Evolutionary conservation across 495 filamentous ascomycete genomes (phyloP), one percentile per base, ranked within the genome.

Genomic region (Hypoxylon trugodes): DNA sequence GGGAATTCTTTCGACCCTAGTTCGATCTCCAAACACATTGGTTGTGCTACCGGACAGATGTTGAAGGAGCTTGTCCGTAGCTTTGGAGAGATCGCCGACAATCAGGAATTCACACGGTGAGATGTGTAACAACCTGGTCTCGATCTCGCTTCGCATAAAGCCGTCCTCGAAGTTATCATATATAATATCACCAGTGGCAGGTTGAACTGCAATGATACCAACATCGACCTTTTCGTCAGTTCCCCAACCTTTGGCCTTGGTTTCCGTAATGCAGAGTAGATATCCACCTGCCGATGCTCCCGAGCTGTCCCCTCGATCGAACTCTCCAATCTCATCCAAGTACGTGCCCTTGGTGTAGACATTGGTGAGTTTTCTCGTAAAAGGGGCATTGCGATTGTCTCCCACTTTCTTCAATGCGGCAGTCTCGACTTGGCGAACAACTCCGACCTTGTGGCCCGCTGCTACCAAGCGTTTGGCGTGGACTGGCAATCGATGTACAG

Each of bases 321-420:
- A 73, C 12, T 92, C 90, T 58, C 97, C 94, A 6, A 89, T 81
- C 74, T 99, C 95, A 71, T 99, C 95, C 45, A 99, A 89, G 63
- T 99, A 99, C 0, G 95, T 99, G 21, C 92, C 95, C 74, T 99
- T 99, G 5, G 95, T 99, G 76, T 98, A 99, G 7, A 99, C 77
- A 73, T 97, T 97, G 7, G 95, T 97, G 65, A 99, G 84, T 68
- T 96, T 95, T 35, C 95, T 88, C 13, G 89, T 86, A 66, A 99
- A 99, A 0, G 95, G 93, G 0, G 91, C 86, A 71, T 96, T 97
- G 52, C 90, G 85, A 73, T 99, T 99, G 73, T 97, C 93, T 4
- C 95, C 96, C 6, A 87, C 95, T 30, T 96, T 96, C 72, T 99
- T 99, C 55, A 99, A 78, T 0, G 95, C 95, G n/a, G 95, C 95